phyloP scores from a whole-genome alignment of 306 rosid genomes.

The Pueraria montana region DNA sequence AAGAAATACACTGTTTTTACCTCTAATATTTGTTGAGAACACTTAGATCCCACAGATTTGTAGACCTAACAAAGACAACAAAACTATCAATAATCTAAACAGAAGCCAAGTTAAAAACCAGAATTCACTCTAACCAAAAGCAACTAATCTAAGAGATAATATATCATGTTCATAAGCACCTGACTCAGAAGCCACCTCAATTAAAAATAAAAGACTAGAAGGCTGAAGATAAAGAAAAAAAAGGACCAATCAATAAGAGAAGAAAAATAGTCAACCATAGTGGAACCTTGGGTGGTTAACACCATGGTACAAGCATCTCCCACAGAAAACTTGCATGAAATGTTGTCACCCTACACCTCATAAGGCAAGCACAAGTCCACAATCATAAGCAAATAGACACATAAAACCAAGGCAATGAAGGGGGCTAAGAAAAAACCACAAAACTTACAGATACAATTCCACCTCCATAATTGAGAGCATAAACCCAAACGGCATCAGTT shows the following conservation, averaged over 20 bases:
- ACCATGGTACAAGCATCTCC: conserved; percentile 73
- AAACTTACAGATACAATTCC: no score
- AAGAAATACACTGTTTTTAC: conserved; percentile 50
- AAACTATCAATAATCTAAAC: conserved; percentile 24
- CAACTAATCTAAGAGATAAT: no score
- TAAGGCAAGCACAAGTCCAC: conserved; percentile 33
- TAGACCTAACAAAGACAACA: conserved; percentile 80
- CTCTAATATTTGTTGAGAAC: conserved; percentile 81
- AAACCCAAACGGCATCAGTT: no score
- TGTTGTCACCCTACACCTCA: conserved; percentile 75
- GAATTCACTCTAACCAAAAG: conserved; percentile 1
- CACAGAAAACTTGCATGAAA: conserved; percentile 68
- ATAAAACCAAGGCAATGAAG: no score
- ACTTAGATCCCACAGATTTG: conserved; percentile 76
- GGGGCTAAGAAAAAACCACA: no score
- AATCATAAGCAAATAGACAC: neutral
- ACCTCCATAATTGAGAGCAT: no score
- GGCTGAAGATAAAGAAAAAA: no score
- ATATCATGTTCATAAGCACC: no score
- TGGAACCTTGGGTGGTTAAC: conserved; percentile 88
- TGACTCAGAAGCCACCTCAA: no score
- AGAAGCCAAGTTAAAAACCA: conserved; percentile 20
- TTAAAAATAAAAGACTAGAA: no score
- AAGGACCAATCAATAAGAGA: no score
- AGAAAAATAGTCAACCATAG: no score